Evolutionary conservation across 495 filamentous ascomycete genomes (phyloP).

Genomic region (Podospora pseudoanserina): DNA sequence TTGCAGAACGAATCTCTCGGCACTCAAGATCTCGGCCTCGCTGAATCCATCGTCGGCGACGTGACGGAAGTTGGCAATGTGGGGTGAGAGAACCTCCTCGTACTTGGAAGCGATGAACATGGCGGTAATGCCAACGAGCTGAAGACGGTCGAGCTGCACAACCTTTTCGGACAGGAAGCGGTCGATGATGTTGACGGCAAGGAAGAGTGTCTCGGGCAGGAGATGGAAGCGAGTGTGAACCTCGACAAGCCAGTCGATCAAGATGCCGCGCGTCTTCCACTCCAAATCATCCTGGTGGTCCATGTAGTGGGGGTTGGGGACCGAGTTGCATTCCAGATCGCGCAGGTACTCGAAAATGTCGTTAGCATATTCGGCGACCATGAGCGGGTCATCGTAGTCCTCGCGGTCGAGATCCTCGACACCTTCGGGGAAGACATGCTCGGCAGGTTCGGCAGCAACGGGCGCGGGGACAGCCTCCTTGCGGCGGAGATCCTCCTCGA

Average conservation of each 20-base stretch:
- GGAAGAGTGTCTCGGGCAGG: conserved; percentile 95
- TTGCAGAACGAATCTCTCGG: conserved; percentile 86
- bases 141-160: conserved; percentile 89
- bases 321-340: conserved; percentile 75
- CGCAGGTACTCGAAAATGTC: conserved; percentile 97
- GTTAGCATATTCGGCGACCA: conserved; percentile 95
- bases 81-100: conserved; percentile 94
- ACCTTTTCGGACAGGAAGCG: conserved; percentile 92
- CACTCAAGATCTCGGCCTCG: conserved; percentile 95
- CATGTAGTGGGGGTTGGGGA: conserved; percentile 93
- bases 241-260: conserved; percentile 97
- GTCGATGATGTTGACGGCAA: conserved; percentile 96
- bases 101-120: conserved; percentile 99
- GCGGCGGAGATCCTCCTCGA: conserved; percentile 5
- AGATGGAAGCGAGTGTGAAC: conserved; percentile 96
- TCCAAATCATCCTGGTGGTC: conserved; percentile 87
- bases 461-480: conserved; percentile 4
- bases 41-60: conserved; percentile 95
- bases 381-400: conserved; percentile 87
- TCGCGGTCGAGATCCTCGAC: conserved; percentile 75
- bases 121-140: conserved; percentile 93
- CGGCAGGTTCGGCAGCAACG: conserved; percentile 14
- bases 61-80: conserved; percentile 93
- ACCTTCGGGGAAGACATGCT: conserved; percentile 44
- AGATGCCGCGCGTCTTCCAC: conserved; percentile 97